A percentile compares a stretch with the other conserved stretches of the same genome.
These are phyloP conservation scores for Falciphora oryzae DNA, from an alignment of 2,329 filamentous ascomycete species.

Conservation along the genomic window DNA sequence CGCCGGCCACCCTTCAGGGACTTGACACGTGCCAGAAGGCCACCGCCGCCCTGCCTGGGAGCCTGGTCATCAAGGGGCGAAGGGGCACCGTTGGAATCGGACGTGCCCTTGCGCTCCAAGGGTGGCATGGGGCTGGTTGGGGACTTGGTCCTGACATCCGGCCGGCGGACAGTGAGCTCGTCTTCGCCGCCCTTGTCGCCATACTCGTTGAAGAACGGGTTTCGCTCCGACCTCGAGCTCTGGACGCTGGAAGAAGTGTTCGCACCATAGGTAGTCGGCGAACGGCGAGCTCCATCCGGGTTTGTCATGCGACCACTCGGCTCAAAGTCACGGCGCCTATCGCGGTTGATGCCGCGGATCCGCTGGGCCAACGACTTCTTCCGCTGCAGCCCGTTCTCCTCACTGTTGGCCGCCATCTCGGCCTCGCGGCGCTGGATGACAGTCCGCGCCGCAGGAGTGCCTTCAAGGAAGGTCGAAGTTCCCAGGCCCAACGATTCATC, in stretches of 20 bases:
- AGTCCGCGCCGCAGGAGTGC: constrained; percentile 76
- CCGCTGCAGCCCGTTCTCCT: constrained; percentile 61
- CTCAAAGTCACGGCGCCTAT: constrained; percentile 53
- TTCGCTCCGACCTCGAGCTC: constrained; percentile 44
- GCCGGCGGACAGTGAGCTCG: constrained; percentile 38
- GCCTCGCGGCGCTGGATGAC: constrained; percentile 72
- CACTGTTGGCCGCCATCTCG: constrained; percentile 54
- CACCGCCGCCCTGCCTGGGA: constrained; percentile 48
- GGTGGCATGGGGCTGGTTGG: constrained; percentile 51
- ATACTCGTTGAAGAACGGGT: constrained; percentile 83
- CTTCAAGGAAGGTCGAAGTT: constrained; percentile 93
- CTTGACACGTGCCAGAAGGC: constrained; percentile 74
- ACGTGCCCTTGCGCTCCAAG: constrained; percentile 61
- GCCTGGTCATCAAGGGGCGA: constrained; percentile 31
- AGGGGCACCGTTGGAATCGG: constrained; percentile 38
- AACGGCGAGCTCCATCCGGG: constrained; percentile 43
- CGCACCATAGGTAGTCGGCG: constrained; percentile 30
- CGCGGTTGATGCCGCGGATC: constrained; percentile 74
- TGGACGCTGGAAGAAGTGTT: constrained; percentile 23
- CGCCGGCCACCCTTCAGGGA: constrained; percentile 69
- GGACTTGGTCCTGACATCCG: constrained; percentile 30
- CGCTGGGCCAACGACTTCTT: constrained; percentile 96
- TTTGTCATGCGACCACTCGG: constrained; percentile 54
- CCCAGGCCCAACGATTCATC: constrained; percentile 78
- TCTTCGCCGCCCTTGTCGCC: constrained; percentile 49